phyloP scores from a whole-genome alignment of 371 early-diverging fungal genomes.

The Chytridium lagenaria region DNA sequence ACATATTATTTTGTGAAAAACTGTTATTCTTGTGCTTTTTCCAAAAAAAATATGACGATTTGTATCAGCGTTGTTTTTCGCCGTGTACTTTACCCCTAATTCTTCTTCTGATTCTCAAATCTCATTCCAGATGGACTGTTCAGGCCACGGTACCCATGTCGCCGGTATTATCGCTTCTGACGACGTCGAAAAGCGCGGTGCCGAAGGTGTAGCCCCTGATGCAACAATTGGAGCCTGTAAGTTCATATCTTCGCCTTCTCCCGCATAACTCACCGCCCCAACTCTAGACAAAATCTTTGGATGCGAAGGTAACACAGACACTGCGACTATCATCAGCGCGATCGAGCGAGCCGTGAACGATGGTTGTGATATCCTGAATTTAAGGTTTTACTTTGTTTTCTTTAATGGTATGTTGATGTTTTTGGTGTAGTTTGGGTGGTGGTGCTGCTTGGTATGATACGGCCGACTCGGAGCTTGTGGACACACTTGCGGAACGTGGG shows the following conservation, averaged over 20 bases:
- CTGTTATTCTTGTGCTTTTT: too few species aligned
- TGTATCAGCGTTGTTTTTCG: too few species aligned
- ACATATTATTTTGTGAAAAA: too few species aligned
- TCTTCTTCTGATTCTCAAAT: not conserved
- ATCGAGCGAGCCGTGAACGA: slow-evolving; percentile 67
- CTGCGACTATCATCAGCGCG: slow-evolving; percentile 71
- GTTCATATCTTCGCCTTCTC: not conserved
- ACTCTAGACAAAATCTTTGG: slow-evolving; percentile 57
- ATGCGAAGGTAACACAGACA: slow-evolving; percentile 65
- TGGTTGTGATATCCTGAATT: slow-evolving; percentile 62
- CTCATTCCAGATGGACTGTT: slow-evolving; percentile 4
- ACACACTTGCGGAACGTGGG: slow-evolving; percentile 26
- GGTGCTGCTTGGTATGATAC: slow-evolving; percentile 58
- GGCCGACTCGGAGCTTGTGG: slow-evolving; percentile 22
- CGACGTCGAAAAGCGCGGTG: slow-evolving; percentile 28
- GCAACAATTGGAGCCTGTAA: slow-evolving; percentile 38
- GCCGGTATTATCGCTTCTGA: slow-evolving; percentile 63
- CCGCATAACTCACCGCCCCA: not conserved
- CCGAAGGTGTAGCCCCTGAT: slow-evolving; percentile 46
- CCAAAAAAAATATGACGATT: too few species aligned
- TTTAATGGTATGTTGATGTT: not conserved
- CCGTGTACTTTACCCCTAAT: too few species aligned
- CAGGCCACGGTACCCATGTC: slow-evolving; percentile 64
- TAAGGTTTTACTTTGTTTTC: slow-evolving; percentile 43
- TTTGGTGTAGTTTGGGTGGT: slow-evolving; percentile 60